phyloP scores from a whole-genome alignment of 2,329 filamentous ascomycete genomes.

The Fusarium piperis region DNA sequence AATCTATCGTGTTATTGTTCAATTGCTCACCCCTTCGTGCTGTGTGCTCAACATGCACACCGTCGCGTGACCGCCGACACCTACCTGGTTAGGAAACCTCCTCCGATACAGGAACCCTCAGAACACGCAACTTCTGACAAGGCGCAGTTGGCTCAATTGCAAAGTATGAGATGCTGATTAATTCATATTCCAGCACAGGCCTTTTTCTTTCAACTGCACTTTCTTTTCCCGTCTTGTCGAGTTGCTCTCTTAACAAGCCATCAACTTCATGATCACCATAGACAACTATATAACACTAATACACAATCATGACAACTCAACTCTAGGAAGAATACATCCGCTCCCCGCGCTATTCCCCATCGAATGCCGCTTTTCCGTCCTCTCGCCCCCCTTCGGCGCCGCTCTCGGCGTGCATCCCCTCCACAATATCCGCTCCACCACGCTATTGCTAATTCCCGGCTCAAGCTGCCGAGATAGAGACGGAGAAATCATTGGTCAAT shows the following conservation, averaged over 20 bases:
- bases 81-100: neutral
- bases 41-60: neutral
- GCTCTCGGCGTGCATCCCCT: constrained; percentile 26
- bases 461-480: constrained; percentile 13
- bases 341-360: constrained; percentile 17
- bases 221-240: neutral
- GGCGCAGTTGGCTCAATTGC: neutral
- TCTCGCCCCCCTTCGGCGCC: constrained; percentile 21
- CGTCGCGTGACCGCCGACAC: neutral
- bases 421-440: neutral
- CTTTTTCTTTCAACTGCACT: neutral
- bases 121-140: neutral
- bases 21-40: neutral
- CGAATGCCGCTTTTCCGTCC: constrained; percentile 12
- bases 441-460: neutral
- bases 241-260: neutral
- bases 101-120: neutral
- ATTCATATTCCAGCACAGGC: neutral
- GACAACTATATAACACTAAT: neutral
- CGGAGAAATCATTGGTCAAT: constrained; percentile 18
- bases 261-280: neutral
- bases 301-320: neutral
- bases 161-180: neutral
- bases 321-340: constrained; percentile 1
- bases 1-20: neutral